These are phyloP conservation scores for Microbotryum lychnidis-dioicae DNA, from an alignment of 1,284 basidiomycete genomes.

Conservation along the genomic window DNA sequence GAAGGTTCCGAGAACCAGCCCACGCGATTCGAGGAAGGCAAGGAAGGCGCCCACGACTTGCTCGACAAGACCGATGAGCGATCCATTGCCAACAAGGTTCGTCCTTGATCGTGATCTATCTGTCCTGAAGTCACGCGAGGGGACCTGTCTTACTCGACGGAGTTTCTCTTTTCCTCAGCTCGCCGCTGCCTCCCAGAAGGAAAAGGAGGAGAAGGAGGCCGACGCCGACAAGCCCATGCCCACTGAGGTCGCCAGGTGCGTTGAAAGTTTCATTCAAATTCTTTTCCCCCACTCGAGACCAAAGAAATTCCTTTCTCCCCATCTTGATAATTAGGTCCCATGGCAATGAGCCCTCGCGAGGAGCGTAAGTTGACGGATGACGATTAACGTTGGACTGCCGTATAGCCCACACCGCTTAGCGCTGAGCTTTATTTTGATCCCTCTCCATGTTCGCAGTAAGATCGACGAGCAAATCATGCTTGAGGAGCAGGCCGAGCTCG, in stretches of 20 bases:
- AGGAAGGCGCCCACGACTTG: conserved; percentile 20
- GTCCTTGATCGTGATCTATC: neutral
- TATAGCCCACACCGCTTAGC: too few species aligned
- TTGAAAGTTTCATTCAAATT: neutral
- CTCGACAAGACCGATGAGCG: conserved; percentile 29
- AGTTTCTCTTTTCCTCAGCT: conserved; percentile 9
- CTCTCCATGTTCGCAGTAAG: conserved; percentile 30
- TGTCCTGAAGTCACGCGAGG: neutral
- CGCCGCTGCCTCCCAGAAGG: conserved; percentile 28
- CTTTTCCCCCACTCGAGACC: neutral
- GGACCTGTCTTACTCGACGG: neutral
- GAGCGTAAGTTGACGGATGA: conserved; percentile 40
- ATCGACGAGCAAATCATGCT: conserved; percentile 53
- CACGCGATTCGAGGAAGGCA: conserved; percentile 24
- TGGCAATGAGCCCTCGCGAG: conserved; percentile 54
- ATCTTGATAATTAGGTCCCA: conserved; percentile 35
- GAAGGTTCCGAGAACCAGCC: conserved; percentile 20
- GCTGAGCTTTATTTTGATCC: too few species aligned
- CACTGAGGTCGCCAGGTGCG: conserved; percentile 24
- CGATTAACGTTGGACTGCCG: too few species aligned
- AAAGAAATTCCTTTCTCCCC: neutral
- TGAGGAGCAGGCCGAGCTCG: conserved; percentile 49
- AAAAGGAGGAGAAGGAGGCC: conserved; percentile 30
- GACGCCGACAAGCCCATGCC: conserved; percentile 13
- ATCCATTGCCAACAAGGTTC: conserved; percentile 26